Conservation (phyloP, 768 basidiomycete species). For the Lyophyllum atratum region DNA sequence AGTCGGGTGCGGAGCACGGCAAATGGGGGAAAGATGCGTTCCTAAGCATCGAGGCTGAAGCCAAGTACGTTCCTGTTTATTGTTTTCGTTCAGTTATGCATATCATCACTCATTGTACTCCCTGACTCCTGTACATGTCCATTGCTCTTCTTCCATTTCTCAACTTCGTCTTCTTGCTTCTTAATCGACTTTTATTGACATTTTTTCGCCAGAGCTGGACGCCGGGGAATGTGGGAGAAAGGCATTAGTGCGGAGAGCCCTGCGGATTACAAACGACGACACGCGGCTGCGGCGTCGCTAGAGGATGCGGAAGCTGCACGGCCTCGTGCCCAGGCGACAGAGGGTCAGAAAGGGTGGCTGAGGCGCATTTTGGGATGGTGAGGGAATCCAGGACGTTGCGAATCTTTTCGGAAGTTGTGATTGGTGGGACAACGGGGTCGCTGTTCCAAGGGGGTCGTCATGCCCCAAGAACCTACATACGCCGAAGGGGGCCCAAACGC, state of each 20-base stretch:
- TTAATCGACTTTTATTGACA: no score
- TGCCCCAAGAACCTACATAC: no score
- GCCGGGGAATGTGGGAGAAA: conserved; percentile 75
- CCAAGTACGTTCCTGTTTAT: conserved; percentile 51
- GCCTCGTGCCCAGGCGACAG: conserved; percentile 1
- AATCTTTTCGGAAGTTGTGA: neutral
- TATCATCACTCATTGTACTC: neutral
- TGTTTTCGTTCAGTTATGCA: neutral
- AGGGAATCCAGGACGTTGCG: neutral
- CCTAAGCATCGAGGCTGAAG: conserved; percentile 60
- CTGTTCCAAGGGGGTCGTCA: no score
- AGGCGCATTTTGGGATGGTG: conserved; percentile 12
- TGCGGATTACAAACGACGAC: conserved; percentile 76
- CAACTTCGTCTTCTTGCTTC: no score
- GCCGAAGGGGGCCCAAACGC: no score
- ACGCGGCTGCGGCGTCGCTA: conserved; percentile 32
- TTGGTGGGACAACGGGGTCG: no score
- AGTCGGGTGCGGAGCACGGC: conserved; percentile 80
- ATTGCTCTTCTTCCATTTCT: no score
- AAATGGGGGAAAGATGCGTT: conserved; percentile 64
- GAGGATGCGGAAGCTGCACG: conserved; percentile 16
- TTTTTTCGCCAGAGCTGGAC: conserved; percentile 65
- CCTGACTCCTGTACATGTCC: no score
- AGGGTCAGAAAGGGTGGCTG: conserved; percentile 9
- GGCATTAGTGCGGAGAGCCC: conserved; percentile 64